A percentile compares a stretch with the other conserved stretches of the same genome.
These are phyloP conservation scores for Dictyostelium discoideum DNA, from an alignment of 78 protist species.

Conservation along the genomic window dicty_2.7 NC_007090.3:2061001-2061500, in stretches of 20 bases:
- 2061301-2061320: not conserved
- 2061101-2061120: conserved; percentile 33
- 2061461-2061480: not conserved
- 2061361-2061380: not conserved
- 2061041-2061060: conserved; percentile 19
- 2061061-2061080: conserved; percentile 61
- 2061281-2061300: conserved; percentile 3
- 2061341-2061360: conserved; percentile 3
- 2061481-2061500: not conserved
- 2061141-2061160: conserved; percentile 49
- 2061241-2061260: conserved; percentile 7
- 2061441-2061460: not conserved
- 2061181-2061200: conserved; percentile 48
- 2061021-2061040: conserved; percentile 23
- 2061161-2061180: conserved; percentile 65
- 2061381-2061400: conserved; percentile 19
- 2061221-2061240: conserved; percentile 36
- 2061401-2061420: conserved; percentile 41
- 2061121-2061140: not conserved
- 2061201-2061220: not conserved
- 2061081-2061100: conserved; percentile 25
- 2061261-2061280: not conserved
- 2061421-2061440: conserved; percentile 32
- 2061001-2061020: conserved; percentile 52
- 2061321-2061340: not conserved